Percentiles rank a stretch among this genome's conserved stretches.
These are phyloP conservation scores for Diaporthe eres DNA, from an alignment of 2,329 filamentous ascomycete genomes.

Conservation along the genomic window DNA sequence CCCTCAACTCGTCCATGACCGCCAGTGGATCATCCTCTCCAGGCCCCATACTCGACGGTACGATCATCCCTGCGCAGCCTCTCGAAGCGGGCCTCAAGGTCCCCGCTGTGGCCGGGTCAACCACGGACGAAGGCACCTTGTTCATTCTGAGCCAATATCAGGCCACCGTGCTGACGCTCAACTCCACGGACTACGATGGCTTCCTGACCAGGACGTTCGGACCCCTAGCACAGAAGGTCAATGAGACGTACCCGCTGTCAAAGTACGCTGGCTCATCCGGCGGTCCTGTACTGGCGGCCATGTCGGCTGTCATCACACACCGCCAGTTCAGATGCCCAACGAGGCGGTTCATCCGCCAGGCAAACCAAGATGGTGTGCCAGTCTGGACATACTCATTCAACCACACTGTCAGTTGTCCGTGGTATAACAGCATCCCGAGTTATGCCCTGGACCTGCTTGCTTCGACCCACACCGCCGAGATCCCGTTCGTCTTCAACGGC, in stretches of 20 bases:
- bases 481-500: constrained; percentile 50
- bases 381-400: constrained; percentile 46
- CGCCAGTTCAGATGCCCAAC: constrained; percentile 45
- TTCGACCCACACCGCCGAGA: constrained; percentile 48
- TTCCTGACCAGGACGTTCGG: constrained; percentile 44
- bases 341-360: constrained; percentile 41
- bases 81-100: constrained; percentile 46
- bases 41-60: constrained; percentile 47
- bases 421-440: constrained; percentile 43
- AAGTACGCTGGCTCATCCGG: constrained; percentile 41
- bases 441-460: constrained; percentile 43
- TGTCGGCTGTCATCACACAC: constrained; percentile 43
- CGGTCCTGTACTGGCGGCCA: constrained; percentile 39
- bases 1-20: neutral
- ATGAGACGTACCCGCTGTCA: constrained; percentile 32
- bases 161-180: constrained; percentile 39
- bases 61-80: constrained; percentile 46
- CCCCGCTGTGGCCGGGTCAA: constrained; percentile 48
- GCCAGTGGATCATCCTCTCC: constrained; percentile 36
- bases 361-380: constrained; percentile 42
- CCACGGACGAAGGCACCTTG: constrained; percentile 46
- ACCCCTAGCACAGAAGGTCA: constrained; percentile 30
- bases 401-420: constrained; percentile 46
- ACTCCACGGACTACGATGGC: constrained; percentile 45
- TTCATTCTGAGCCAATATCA: constrained; percentile 46